These are phyloP conservation scores for Recurvomyces mirabilis DNA, from an alignment of 495 filamentous ascomycete species.

Conservation along the genomic window DNA sequence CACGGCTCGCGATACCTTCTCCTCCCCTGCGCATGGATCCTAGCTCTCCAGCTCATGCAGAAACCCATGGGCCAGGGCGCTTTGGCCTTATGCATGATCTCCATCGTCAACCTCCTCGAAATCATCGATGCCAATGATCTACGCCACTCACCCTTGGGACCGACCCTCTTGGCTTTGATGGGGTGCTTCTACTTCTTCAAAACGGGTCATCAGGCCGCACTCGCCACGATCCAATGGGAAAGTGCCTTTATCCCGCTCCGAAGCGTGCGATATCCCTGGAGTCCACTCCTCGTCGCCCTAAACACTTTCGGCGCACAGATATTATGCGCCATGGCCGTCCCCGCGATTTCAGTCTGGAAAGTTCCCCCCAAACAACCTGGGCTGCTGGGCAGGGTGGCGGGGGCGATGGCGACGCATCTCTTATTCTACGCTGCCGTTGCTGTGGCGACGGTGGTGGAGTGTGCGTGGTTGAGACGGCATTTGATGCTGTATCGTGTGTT, in stretches of 20 bases:
- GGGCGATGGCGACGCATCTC: slow-evolving; percentile 59
- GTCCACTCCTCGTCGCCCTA: slow-evolving; percentile 64
- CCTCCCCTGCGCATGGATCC: slow-evolving; percentile 63
- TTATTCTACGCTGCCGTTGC: slow-evolving; percentile 72
- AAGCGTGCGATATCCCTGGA: slow-evolving; percentile 78
- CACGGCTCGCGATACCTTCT: slow-evolving; percentile 87
- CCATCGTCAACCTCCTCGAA: slow-evolving; percentile 78
- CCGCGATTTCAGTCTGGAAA: slow-evolving; percentile 82
- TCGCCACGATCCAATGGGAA: slow-evolving; percentile 91
- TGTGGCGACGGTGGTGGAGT: slow-evolving; percentile 77
- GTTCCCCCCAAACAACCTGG: slow-evolving; percentile 42
- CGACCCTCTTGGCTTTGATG: slow-evolving; percentile 70
- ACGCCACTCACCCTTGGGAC: slow-evolving; percentile 61
- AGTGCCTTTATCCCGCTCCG: slow-evolving; percentile 84
- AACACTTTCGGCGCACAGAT: slow-evolving; percentile 90
- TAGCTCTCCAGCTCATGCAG: slow-evolving; percentile 66
- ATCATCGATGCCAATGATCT: slow-evolving; percentile 71
- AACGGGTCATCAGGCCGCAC: slow-evolving; percentile 87
- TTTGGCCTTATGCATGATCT: slow-evolving; percentile 65
- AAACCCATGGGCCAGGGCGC: slow-evolving; percentile 91
- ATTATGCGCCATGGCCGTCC: slow-evolving; percentile 63
- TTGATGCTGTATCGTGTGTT: slow-evolving; percentile 98
- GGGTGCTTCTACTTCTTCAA: slow-evolving; percentile 95
- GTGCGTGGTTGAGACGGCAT: slow-evolving; percentile 74
- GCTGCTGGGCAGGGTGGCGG: slow-evolving; percentile 55